Percentiles rank a stretch among this genome's conserved stretches.
Conservation (phyloP, 2,329 filamentous ascomycete genomes). For the Claviceps fusiformis region DNA sequence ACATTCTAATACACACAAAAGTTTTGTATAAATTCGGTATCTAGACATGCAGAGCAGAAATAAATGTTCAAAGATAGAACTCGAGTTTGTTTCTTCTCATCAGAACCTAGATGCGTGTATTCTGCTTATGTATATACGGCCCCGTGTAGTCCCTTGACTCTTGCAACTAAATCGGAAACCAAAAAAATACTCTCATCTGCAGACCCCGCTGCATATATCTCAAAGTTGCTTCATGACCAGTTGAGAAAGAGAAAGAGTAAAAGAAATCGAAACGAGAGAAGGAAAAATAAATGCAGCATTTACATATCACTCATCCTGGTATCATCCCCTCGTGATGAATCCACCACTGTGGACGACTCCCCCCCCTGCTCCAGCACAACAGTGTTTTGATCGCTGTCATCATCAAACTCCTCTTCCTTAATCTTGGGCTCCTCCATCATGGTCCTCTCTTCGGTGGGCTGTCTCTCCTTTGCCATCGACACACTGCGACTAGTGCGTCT, state of each 20-base stretch:
- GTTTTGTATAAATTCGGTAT: too few species aligned
- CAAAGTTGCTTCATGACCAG: background rate
- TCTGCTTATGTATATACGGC: background rate
- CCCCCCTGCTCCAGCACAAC: slow-evolving; percentile 19
- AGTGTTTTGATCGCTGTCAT: slow-evolving; percentile 22
- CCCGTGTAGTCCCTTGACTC: background rate
- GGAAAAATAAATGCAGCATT: background rate
- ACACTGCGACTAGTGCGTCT: slow-evolving; percentile 30
- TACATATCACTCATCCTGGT: slow-evolving; percentile 13
- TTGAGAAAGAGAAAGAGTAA: background rate
- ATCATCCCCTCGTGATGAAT: slow-evolving; percentile 27
- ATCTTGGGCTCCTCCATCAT: slow-evolving; percentile 29
- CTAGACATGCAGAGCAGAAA: background rate
- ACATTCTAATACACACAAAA: too few species aligned
- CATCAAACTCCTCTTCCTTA: slow-evolving; percentile 32
- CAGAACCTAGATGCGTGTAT: background rate
- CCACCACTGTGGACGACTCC: slow-evolving; percentile 25
- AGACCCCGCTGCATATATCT: background rate
- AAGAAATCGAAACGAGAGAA: background rate
- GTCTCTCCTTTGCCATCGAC: slow-evolving; percentile 22
- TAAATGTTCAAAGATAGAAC: background rate
- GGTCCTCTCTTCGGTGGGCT: slow-evolving; percentile 24
- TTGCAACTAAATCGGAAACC: background rate
- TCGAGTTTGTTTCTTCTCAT: background rate
- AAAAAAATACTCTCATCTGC: background rate